phyloP scores from a whole-genome alignment of 140 eudicot species.

The Ambrosia hybrid region DNA sequence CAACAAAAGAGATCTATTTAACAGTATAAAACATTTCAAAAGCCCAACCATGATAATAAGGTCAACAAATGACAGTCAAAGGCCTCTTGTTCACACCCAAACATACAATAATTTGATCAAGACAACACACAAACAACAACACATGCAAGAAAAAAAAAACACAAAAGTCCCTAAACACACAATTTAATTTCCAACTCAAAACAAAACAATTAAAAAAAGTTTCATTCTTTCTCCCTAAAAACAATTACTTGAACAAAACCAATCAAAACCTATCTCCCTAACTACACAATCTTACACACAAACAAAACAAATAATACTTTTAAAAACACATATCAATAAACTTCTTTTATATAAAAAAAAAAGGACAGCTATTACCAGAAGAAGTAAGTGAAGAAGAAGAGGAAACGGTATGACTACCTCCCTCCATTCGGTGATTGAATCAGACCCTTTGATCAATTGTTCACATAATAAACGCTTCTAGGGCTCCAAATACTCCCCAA shows the following conservation, averaged over 20 bases:
- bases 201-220: constrained; percentile 1
- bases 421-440: constrained; percentile 81
- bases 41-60: constrained; percentile 1
- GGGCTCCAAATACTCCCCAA: constrained; percentile 27
- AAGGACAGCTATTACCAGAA: constrained; percentile 54
- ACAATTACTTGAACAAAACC: neutral
- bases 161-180: neutral
- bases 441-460: constrained; percentile 47
- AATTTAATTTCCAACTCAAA: too few species aligned
- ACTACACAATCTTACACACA: neutral
- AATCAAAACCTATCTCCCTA: too few species aligned
- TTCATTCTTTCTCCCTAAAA: neutral
- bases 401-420: constrained; percentile 59
- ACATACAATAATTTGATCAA: constrained; percentile 1
- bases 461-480: constrained; percentile 25
- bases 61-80: constrained; percentile 4
- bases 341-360: constrained; percentile 15
- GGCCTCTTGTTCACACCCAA: neutral
- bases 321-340: constrained; percentile 19
- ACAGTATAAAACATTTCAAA: constrained; percentile 10
- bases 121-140: too few species aligned
- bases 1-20: neutral
- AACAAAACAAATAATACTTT: neutral
- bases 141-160: constrained; percentile 8
- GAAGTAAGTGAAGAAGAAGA: constrained; percentile 53